Evolutionary conservation across 1,284 basidiomycete species (phyloP).

Genomic region (Kwoniella shivajii): DNA sequence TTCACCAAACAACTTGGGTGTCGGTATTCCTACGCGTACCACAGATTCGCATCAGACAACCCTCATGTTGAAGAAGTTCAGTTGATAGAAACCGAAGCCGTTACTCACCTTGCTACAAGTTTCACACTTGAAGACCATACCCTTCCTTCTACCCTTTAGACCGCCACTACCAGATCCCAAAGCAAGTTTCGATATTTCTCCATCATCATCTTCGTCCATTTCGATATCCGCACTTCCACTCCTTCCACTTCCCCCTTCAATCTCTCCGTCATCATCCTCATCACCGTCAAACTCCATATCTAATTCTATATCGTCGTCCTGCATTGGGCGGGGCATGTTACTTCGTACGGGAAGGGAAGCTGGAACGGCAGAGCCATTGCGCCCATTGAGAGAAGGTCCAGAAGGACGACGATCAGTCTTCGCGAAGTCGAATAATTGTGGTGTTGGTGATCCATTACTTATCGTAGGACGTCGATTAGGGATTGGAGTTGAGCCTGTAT

Average conservation of each 20-base stretch:
- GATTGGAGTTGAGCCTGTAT: conserved; percentile 27
- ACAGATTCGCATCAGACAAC: too few species aligned
- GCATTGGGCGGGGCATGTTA: conserved; percentile 13
- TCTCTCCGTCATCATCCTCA: conserved; percentile 34
- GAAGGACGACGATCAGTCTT: conserved; percentile 46
- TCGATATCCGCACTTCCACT: conserved; percentile 41
- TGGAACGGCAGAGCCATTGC: conserved; percentile 26
- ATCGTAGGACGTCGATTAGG: conserved; percentile 36
- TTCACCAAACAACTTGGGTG: conserved; percentile 94
- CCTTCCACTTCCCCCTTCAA: conserved; percentile 26
- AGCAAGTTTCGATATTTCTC: conserved; percentile 44
- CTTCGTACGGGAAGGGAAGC: conserved; percentile 37
- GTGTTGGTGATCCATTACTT: conserved; percentile 28
- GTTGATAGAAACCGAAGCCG: too few species aligned
- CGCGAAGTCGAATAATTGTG: conserved; percentile 50
- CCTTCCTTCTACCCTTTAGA: conserved; percentile 64
- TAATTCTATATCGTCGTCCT: conserved; percentile 47
- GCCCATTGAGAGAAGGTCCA: conserved; percentile 9
- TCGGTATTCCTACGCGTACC: conserved; percentile 70
- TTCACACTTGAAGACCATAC: conserved; percentile 87
- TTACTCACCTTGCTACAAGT: conserved; percentile 77
- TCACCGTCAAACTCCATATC: conserved; percentile 51
- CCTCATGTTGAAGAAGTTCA: too few species aligned
- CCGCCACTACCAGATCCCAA: conserved; percentile 53
- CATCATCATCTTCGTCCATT: conserved; percentile 41